Base-by-base conservation (phyloP, 169 alveolate species). In the Cryptosporidium ryanae region DNA sequence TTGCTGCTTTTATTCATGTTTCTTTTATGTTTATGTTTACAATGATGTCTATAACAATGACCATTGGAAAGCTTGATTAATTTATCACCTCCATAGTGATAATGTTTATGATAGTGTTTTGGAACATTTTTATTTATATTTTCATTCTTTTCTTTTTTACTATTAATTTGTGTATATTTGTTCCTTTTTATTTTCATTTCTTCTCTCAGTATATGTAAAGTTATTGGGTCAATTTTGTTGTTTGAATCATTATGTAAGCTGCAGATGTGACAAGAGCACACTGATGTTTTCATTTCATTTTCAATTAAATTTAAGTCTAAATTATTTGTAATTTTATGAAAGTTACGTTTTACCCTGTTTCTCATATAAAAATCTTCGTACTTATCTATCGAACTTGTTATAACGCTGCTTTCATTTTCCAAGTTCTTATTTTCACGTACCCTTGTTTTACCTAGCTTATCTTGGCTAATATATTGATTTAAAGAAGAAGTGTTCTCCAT, bases 181-280 rank as follows among this genome's bases (percentile, higher is more conserved):
- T 38, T 55, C 27, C 59, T 38, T 49, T 64, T 68, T 7, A 68
- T n/a, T 13, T 29, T 68, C 27, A 31, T 76, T 61, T 76, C 87
- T 61, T 76, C 87, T 8, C 17, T 59, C 7, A 76, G 34, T 6
- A 76, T 76, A 76, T 76, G 87, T 27, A 76, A 12, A 23, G 87
- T 57, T 44, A 76, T 76, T 43, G 87, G 87, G 59, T 76, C 87
- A 10, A 76, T 76, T 31, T 49, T 68, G 3, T 31, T 32, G 1
- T 68, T 64, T 38, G 46, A 38, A 59, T 43, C 23, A 15, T 6
- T 21, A 12, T 76, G 71, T 34, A 13, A 38, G 18, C n/a, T 76
- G 63, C 87, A 76, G 6, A 59, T 21, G 25, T 76, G 87, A 55
- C 87, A 76, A 17, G 83, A 68, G 52, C 83, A 68, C 18, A 12